Evolutionary conservation across 495 filamentous ascomycete genomes (phyloP).

Genomic region (Lophiotrema nucula): DNA sequence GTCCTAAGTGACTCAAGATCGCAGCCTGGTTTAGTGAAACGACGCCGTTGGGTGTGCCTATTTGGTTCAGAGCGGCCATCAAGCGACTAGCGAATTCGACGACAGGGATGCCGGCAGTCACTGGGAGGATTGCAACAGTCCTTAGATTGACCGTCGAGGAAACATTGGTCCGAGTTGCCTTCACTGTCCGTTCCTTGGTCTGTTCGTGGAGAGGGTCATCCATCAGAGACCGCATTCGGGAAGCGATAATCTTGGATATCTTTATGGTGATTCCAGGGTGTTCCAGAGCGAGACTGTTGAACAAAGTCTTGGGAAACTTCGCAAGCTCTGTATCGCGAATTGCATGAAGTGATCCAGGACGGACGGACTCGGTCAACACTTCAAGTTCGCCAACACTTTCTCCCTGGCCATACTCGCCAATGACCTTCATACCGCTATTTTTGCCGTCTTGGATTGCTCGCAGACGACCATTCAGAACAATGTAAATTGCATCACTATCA

Average conservation of each 20-base stretch:
- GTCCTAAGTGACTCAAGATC: conserved; percentile 88
- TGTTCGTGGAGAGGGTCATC: conserved; percentile 72
- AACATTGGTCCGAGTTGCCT: conserved; percentile 63
- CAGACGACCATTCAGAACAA: conserved; percentile 90
- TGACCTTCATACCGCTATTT: conserved; percentile 79
- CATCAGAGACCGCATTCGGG: conserved; percentile 84
- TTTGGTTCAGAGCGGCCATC: conserved; percentile 80
- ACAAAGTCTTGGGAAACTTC: conserved; percentile 91
- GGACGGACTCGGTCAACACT: conserved; percentile 88
- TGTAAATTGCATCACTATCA: conserved; percentile 97
- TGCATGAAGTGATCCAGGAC: conserved; percentile 87
- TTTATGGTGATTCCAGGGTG: conserved; percentile 98
- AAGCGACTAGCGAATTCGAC: conserved; percentile 92
- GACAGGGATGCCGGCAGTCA: conserved; percentile 88
- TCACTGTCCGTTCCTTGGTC: conserved; percentile 45
- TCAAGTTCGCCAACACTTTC: conserved; percentile 97
- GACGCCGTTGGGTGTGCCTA: conserved; percentile 83
- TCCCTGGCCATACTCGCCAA: conserved; percentile 92
- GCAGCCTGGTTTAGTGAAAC: conserved; percentile 90
- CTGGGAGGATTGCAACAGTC: conserved; percentile 87
- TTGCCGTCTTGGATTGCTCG: conserved; percentile 74
- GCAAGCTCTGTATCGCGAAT: conserved; percentile 96
- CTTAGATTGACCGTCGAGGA: conserved; percentile 88
- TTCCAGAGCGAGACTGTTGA: conserved; percentile 95
- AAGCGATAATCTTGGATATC: conserved; percentile 96